These are phyloP conservation scores for Nigrospora oryzae DNA, from an alignment of 2,329 filamentous ascomycete species.

Conservation along the genomic window DNA sequence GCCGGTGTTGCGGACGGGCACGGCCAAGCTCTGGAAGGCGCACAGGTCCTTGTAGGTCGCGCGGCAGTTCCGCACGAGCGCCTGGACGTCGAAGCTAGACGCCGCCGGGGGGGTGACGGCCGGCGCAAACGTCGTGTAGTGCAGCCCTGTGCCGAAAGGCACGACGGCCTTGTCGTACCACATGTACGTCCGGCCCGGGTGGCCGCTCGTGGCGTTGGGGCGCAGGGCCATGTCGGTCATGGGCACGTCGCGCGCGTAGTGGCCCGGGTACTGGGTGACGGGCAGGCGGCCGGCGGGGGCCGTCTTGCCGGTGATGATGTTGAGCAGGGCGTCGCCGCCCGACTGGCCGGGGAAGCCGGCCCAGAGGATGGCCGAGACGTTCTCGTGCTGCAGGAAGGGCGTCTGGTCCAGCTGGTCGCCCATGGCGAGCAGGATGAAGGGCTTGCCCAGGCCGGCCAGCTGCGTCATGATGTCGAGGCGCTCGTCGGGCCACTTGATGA, in stretches of 20 bases:
- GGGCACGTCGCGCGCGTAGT: constrained; percentile 31
- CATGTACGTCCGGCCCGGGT: constrained; percentile 38
- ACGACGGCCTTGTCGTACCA: constrained; percentile 37
- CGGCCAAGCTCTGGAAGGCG: constrained; percentile 25
- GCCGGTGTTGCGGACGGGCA: constrained; percentile 32
- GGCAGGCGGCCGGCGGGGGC: constrained; percentile 37
- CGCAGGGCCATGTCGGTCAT: constrained; percentile 41
- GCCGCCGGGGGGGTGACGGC: constrained; percentile 1
- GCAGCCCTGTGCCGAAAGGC: constrained; percentile 35
- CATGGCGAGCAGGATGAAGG: constrained; percentile 41
- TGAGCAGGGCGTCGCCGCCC: constrained; percentile 38
- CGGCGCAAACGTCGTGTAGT: constrained; percentile 35
- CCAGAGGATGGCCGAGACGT: constrained; percentile 38
- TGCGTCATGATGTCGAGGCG: constrained; percentile 40
- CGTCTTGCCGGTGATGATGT: constrained; percentile 35
- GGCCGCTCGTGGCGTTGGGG: constrained; percentile 23
- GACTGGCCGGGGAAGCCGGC: constrained; percentile 42
- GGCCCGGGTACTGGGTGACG: constrained; percentile 37
- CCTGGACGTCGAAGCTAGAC: constrained; percentile 18
- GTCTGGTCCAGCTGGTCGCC: constrained; percentile 37
- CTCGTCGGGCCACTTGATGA: constrained; percentile 40
- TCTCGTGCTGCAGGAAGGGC: constrained; percentile 30
- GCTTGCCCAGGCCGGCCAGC: constrained; percentile 30
- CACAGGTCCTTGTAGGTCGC: constrained; percentile 25
- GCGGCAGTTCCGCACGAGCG: constrained; percentile 21